Percentiles rank a stretch among this genome's conserved stretches.
phyloP scores from a whole-genome alignment of 495 filamentous ascomycete genomes.

The Tuber magnatum region DNA sequence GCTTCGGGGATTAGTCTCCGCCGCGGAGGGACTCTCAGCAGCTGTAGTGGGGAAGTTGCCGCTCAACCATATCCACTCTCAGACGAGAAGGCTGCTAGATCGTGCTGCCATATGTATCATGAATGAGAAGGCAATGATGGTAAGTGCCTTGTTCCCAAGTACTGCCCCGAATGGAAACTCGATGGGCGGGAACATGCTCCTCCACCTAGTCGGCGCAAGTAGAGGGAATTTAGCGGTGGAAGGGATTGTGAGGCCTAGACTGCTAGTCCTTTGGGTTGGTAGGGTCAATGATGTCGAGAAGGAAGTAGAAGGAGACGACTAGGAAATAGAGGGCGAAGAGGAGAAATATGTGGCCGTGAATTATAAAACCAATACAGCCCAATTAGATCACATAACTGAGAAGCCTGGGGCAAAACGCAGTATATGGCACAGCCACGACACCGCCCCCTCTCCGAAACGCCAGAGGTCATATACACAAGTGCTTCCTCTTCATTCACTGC shows the following conservation, averaged over 20 bases:
- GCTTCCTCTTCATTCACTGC: not conserved
- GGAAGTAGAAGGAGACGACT: slow-evolving; percentile 11
- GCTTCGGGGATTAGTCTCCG: slow-evolving; percentile 9
- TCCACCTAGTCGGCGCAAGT: slow-evolving; percentile 30
- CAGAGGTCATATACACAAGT: not conserved
- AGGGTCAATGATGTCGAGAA: slow-evolving; percentile 1
- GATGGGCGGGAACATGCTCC: slow-evolving; percentile 26
- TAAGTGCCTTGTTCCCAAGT: slow-evolving; percentile 35
- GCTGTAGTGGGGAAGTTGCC: slow-evolving; percentile 28
- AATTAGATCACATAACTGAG: slow-evolving; percentile 6
- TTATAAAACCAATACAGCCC: not conserved
- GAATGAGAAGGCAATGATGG: slow-evolving; percentile 34
- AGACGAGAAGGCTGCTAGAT: slow-evolving; percentile 35
- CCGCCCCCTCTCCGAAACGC: slow-evolving; percentile 11
- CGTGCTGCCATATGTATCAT: slow-evolving; percentile 33
- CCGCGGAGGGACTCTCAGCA: slow-evolving; percentile 25
- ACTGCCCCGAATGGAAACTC: slow-evolving; percentile 1
- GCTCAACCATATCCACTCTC: slow-evolving; percentile 19
- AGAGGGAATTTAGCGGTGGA: slow-evolving; percentile 14
- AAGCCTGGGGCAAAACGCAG: slow-evolving; percentile 2
- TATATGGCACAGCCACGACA: slow-evolving; percentile 15
- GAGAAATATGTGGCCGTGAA: not conserved
- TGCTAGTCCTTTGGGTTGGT: slow-evolving; percentile 39
- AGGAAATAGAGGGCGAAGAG: slow-evolving; percentile 1
- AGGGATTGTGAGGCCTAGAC: slow-evolving; percentile 33